Evolutionary conservation across 768 basidiomycete species (phyloP).

Genomic region (Mycena chlorophos): DNA sequence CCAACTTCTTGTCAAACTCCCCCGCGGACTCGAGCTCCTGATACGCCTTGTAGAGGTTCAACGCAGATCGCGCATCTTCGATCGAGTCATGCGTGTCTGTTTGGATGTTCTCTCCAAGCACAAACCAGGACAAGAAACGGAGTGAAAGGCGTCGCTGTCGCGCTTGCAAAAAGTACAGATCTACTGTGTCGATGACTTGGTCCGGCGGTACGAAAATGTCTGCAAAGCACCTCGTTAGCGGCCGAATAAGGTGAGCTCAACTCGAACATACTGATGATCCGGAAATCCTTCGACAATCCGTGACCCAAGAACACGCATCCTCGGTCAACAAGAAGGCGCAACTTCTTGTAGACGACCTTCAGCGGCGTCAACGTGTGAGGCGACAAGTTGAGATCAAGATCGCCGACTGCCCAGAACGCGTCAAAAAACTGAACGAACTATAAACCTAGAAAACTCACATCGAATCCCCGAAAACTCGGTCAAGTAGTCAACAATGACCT

Average conservation of each 20-base stretch:
- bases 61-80: slow-evolving; percentile 88
- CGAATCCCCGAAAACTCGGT: slow-evolving; percentile 97
- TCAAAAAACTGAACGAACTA: slow-evolving; percentile 4
- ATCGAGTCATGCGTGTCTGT: slow-evolving; percentile 97
- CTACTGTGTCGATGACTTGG: slow-evolving; percentile 96
- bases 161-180: slow-evolving; percentile 83
- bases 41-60: slow-evolving; percentile 83
- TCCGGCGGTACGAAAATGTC: slow-evolving; percentile 95
- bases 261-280: slow-evolving; percentile 84
- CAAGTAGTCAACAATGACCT: slow-evolving; percentile 92
- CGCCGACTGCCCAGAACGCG: slow-evolving; percentile 83
- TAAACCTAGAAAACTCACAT: slow-evolving; percentile 50
- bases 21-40: slow-evolving; percentile 72
- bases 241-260: not conserved
- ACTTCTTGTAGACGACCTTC: slow-evolving; percentile 98
- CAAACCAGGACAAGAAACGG: slow-evolving; percentile 91
- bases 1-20: slow-evolving; percentile 83
- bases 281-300: slow-evolving; percentile 95
- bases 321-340: slow-evolving; percentile 87
- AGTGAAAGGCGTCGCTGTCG: slow-evolving; percentile 88
- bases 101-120: slow-evolving; percentile 91
- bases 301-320: slow-evolving; percentile 98
- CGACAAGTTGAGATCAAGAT: slow-evolving; percentile 83
- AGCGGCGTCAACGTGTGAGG: slow-evolving; percentile 89
- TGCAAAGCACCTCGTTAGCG: slow-evolving; percentile 30